Percentiles rank a stretch among this genome's conserved stretches.
Conservation (phyloP, 805 yeast species). For the Torulaspora microellipsoides region DNA sequence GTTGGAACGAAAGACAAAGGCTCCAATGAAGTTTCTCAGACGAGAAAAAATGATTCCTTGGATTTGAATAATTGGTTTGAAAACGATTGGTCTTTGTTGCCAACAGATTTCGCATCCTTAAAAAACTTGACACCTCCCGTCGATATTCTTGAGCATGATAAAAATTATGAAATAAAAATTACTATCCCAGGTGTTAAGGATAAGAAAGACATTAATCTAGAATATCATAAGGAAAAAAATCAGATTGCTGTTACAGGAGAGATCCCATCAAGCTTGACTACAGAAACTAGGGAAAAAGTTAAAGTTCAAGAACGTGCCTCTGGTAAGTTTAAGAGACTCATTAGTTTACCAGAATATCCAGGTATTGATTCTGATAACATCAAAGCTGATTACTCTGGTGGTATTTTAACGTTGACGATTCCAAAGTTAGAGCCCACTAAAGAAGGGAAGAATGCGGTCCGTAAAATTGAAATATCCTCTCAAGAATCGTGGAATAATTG, state of each 20-base stretch:
- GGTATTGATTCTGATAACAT: slow-evolving; percentile 42
- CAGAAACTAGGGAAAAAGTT: slow-evolving; percentile 23
- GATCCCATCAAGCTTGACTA: slow-evolving; percentile 28
- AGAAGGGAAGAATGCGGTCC: slow-evolving; percentile 22
- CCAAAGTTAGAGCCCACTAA: slow-evolving; percentile 37
- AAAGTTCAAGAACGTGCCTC: slow-evolving; percentile 35
- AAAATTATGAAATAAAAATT: slow-evolving; percentile 39
- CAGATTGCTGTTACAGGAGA: slow-evolving; percentile 44
- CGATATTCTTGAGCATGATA: slow-evolving; percentile 43
- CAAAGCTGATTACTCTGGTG: slow-evolving; percentile 43
- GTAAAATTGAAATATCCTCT: slow-evolving; percentile 31
- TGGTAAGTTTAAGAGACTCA: slow-evolving; percentile 42
- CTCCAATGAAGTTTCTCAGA: slow-evolving; percentile 1
- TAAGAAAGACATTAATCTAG: slow-evolving; percentile 41
- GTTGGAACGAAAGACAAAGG: slow-evolving; percentile 9
- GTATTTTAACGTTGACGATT: slow-evolving; percentile 40
- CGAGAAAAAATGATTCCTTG: not conserved
- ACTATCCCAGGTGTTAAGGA: slow-evolving; percentile 46
- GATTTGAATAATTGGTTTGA: slow-evolving; percentile 23
- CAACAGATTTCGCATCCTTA: slow-evolving; percentile 21
- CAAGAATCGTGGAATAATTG: slow-evolving; percentile 23
- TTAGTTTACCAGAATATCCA: slow-evolving; percentile 38
- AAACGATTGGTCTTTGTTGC: slow-evolving; percentile 28
- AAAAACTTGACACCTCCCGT: slow-evolving; percentile 39
- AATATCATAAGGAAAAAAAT: slow-evolving; percentile 43